Percentiles rank a stretch among this genome's conserved stretches.
phyloP scores from a whole-genome alignment of 208 protist genomes.

The Tritrichomonas foetus region DNA sequence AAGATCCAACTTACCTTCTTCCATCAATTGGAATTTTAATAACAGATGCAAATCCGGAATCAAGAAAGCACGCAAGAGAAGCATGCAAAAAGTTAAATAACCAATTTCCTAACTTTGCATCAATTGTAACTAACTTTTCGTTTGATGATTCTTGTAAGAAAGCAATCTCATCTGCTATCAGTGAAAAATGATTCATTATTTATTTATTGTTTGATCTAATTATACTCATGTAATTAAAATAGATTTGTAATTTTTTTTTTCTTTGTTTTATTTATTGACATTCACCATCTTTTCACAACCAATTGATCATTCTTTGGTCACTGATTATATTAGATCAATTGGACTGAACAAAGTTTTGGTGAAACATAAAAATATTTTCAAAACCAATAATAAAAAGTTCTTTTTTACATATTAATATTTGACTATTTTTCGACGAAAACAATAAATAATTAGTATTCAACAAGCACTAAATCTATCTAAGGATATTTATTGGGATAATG shows the following conservation, averaged over 20 bases:
- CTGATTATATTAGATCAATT: too few relatives aligned
- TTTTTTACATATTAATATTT: too few relatives aligned
- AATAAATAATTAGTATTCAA: too few relatives aligned
- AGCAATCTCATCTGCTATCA: neutral
- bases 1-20: neutral
- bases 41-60: neutral
- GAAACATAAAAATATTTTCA: too few relatives aligned
- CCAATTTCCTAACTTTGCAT: neutral
- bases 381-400: too few relatives aligned
- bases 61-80: neutral
- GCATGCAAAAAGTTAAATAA: neutral
- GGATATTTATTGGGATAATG: too few relatives aligned
- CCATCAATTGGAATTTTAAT: neutral
- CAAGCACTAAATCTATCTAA: too few relatives aligned
- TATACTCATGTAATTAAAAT: neutral
- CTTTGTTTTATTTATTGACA: too few relatives aligned
- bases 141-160: neutral
- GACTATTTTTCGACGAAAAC: too few relatives aligned
- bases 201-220: neutral
- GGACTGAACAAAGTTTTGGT: too few relatives aligned
- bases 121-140: neutral
- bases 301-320: too few relatives aligned
- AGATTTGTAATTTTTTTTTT: neutral
- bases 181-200: neutral
- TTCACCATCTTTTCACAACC: too few relatives aligned